Evolutionary conservation across 2,329 filamentous ascomycete genomes (phyloP).

Genomic region (Colletotrichum viniferum): DNA sequence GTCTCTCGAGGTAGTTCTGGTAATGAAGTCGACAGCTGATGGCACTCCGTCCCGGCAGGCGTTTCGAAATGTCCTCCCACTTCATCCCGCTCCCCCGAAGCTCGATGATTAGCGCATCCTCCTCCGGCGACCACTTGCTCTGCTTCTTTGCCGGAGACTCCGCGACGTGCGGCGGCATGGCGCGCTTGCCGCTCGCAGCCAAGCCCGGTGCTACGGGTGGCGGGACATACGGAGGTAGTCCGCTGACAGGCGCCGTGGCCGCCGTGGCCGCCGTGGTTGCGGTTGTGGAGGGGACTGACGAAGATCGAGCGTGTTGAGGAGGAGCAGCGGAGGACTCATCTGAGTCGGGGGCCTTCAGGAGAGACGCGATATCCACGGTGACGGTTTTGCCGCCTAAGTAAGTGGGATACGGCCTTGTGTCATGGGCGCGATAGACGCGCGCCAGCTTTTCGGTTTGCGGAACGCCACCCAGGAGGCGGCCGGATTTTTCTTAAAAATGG

Average conservation of each 20-base stretch:
- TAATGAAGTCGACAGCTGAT: constrained; percentile 96
- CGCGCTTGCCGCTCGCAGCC: constrained; percentile 47
- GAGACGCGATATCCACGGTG: constrained; percentile 94
- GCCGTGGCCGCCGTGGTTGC: constrained; percentile 25
- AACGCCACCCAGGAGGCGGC: constrained; percentile 6
- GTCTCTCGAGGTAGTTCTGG: constrained; percentile 93
- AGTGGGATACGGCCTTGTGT: constrained; percentile 28
- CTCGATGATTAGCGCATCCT: constrained; percentile 93
- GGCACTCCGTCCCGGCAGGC: constrained; percentile 85
- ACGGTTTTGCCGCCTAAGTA: constrained; percentile 50
- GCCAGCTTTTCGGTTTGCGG: constrained; percentile 20
- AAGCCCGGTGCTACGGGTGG: constrained; percentile 35
- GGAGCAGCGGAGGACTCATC: constrained; percentile 67
- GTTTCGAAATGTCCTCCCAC: constrained; percentile 97
- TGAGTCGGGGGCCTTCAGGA: constrained; percentile 79
- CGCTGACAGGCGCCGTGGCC: constrained; percentile 21
- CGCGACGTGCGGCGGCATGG: constrained; percentile 56
- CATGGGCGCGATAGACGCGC: constrained; percentile 32
- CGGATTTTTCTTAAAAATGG: background rate
- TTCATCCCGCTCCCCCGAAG: constrained; percentile 92
- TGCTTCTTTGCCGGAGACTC: constrained; percentile 88
- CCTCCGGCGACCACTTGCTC: constrained; percentile 94
- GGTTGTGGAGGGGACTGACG: constrained; percentile 35
- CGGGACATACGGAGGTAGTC: constrained; percentile 21
- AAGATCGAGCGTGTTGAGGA: constrained; percentile 40